These are phyloP conservation scores for Marasmius oreades DNA, from an alignment of 1,284 basidiomycete genomes.

Conservation along the genomic window DNA sequence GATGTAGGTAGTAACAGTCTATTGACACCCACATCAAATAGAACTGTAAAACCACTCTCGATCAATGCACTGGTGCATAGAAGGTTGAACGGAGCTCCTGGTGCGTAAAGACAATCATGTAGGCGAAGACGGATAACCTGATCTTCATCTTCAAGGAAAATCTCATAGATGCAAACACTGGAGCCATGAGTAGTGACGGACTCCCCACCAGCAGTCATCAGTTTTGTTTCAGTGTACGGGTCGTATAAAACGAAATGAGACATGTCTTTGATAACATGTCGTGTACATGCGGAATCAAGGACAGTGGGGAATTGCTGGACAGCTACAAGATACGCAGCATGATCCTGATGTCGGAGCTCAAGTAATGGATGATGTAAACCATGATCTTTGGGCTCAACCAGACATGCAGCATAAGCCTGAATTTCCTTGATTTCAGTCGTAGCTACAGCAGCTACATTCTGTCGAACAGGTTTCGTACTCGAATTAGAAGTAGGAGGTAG, in stretches of 20 bases:
- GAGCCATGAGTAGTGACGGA: not conserved
- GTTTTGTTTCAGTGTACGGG: not conserved
- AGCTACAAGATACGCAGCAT: too few relatives aligned
- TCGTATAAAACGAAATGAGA: slow-evolving; percentile 2
- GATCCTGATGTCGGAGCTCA: too few relatives aligned
- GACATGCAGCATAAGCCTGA: not conserved
- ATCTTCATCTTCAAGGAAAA: not conserved
- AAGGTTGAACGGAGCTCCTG: slow-evolving; percentile 5
- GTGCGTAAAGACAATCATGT: slow-evolving; percentile 9
- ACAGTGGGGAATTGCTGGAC: not conserved
- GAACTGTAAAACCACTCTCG: not conserved
- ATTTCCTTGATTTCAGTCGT: not conserved
- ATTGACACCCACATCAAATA: not conserved
- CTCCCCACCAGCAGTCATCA: slow-evolving; percentile 5
- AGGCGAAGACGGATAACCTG: not conserved
- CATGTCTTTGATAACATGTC: slow-evolving; percentile 6
- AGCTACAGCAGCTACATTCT: not conserved
- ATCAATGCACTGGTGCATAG: slow-evolving; percentile 3
- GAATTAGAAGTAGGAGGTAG: too few relatives aligned
- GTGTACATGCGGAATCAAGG: slow-evolving; percentile 3
- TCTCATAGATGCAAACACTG: not conserved
- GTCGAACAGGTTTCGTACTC: too few relatives aligned
- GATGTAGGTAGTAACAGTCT: not conserved
- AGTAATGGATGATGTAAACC: not conserved
- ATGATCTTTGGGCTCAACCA: too few relatives aligned